These are phyloP conservation scores for Penicillium sp. DNA, from an alignment of 2,329 filamentous ascomycete genomes.

Conservation along the genomic window DNA sequence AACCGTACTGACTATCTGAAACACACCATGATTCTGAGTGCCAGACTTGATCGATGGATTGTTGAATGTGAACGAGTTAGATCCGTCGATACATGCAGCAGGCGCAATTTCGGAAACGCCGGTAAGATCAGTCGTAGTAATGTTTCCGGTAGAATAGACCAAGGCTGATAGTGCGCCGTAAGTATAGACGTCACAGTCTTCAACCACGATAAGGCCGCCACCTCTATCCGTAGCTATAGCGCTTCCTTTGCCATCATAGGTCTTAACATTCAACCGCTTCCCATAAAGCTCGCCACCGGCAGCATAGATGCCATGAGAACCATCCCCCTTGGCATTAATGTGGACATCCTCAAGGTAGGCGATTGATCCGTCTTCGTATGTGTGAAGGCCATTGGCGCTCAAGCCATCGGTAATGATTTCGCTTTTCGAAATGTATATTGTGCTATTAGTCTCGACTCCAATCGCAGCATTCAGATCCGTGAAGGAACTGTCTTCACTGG, in stretches of 20 bases:
- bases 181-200: neutral
- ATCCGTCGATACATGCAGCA: constrained; percentile 9
- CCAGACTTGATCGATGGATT: constrained; percentile 5
- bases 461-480: constrained; percentile 11
- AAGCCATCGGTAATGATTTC: neutral
- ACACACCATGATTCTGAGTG: constrained; percentile 6
- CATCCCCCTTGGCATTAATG: constrained; percentile 4
- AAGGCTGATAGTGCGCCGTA: constrained; percentile 7
- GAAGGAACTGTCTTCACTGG: neutral
- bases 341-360: neutral
- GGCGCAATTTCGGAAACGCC: constrained; percentile 5
- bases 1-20: constrained; percentile 9
- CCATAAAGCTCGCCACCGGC: constrained; percentile 6
- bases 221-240: constrained; percentile 9
- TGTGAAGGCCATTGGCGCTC: neutral
- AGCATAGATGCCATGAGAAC: constrained; percentile 8
- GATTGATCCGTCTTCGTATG: constrained; percentile 1
- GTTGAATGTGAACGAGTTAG: constrained; percentile 7
- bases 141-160: constrained; percentile 11
- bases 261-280: neutral
- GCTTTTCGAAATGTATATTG: constrained; percentile 4
- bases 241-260: constrained; percentile 5
- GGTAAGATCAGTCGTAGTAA: neutral
- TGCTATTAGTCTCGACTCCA: constrained; percentile 6
- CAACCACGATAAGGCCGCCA: constrained; percentile 7